Conservation (phyloP, 2,329 filamentous ascomycete genomes). For the Stenocarpella maydis region DNA sequence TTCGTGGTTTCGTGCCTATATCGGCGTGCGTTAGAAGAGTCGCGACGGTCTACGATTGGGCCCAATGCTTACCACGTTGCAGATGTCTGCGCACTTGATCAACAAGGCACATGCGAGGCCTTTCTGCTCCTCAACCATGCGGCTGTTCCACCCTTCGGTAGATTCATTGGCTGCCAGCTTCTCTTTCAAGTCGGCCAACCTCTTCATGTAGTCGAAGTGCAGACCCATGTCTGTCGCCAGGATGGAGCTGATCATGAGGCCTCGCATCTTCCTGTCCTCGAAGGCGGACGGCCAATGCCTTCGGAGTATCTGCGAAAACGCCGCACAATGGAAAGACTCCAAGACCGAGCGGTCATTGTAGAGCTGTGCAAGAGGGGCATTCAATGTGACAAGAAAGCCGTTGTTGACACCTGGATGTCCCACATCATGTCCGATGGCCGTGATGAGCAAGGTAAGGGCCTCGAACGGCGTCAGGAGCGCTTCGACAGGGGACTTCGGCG, state of each 20-base stretch:
- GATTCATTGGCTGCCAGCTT: slow-evolving; percentile 74
- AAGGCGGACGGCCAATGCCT: slow-evolving; percentile 90
- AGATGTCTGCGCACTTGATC: slow-evolving; percentile 98
- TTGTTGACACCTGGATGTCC: slow-evolving; percentile 99
- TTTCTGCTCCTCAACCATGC: slow-evolving; percentile 78
- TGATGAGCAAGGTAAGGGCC: slow-evolving; percentile 86
- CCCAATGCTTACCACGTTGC: slow-evolving; percentile 81
- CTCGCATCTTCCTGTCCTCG: slow-evolving; percentile 79
- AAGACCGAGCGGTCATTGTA: slow-evolving; percentile 98
- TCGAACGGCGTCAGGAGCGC: slow-evolving; percentile 85
- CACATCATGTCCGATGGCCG: slow-evolving; percentile 97
- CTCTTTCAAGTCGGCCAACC: slow-evolving; percentile 80
- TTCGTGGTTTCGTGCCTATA: slow-evolving; percentile 82
- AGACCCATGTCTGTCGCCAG: slow-evolving; percentile 96
- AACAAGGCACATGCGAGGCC: slow-evolving; percentile 87
- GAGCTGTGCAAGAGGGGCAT: slow-evolving; percentile 90
- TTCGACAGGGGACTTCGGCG: slow-evolving; percentile 70
- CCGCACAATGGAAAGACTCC: slow-evolving; percentile 96
- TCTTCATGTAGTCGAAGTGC: slow-evolving; percentile 96
- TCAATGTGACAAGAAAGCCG: slow-evolving; percentile 89
- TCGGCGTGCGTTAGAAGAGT: slow-evolving; percentile 34
- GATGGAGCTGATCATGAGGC: slow-evolving; percentile 96
- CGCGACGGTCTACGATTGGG: not conserved
- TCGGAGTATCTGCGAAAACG: slow-evolving; percentile 93
- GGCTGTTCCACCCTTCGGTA: slow-evolving; percentile 78